Evolutionary conservation across 1,284 basidiomycete species (phyloP), one percentile per base, ranked within the genome.

Genomic region (Trichosporon ovoides): DNA sequence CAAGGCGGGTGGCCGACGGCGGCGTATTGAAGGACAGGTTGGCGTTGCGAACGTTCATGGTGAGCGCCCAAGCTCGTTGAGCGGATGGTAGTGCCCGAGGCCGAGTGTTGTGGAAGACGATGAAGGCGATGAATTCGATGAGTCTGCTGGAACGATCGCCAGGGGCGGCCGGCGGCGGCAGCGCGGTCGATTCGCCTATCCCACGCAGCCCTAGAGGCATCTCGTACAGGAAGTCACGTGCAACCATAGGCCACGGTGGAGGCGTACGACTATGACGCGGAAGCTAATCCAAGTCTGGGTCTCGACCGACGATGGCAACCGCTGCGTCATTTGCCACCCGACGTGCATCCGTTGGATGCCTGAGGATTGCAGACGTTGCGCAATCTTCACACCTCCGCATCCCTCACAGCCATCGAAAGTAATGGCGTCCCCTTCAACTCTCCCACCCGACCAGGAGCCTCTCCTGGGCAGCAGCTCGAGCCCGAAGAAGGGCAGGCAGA

Each of bases 361-460:
- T 5, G 38, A 28, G 24, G 35, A n/a, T 9, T 22, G 34, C 16
- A 20, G 16, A 28, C 56, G 28, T 53, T 35, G 12, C 31, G 37
- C 22, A 11, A 31, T 55, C 38, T 20, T 43, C 48, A 28, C 18
- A n/a, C 20, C 10, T 28, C 35, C 53, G 11, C 12, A 18, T 52
- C 20, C 33, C 37, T n/a, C 36, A 34, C 19, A 16, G 16, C 18
- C n/a, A 12, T 28, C 34, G 12, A 20, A 20, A 43, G 1, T 38
- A n/a, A 35, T 16, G 33, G 73, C 73, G 70, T 57, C 70, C 28
- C 28, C 28, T 9, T 61, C 63, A 3, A 69, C 69, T 18, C 71
- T 72, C 50, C 57, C 56, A 7, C 22, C 62, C 10, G 62, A 64
- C 22, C 53, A 61, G 5, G 54, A 60, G 34, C 73, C 73, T 3